Evolutionary conservation across 2,329 filamentous ascomycete genomes (phyloP).

Genomic region (Periconia digitata): DNA sequence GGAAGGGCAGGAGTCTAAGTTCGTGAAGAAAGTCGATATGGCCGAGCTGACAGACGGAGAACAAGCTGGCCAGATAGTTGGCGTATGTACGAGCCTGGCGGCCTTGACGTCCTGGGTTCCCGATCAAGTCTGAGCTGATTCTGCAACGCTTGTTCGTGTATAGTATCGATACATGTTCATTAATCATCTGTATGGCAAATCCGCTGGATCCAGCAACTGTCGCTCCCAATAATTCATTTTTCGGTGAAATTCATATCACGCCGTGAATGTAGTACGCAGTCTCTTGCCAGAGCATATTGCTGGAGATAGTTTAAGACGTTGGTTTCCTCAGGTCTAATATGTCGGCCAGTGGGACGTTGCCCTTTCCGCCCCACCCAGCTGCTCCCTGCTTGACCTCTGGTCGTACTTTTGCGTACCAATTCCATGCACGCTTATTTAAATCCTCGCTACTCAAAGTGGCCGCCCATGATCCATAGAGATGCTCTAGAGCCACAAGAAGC

Average conservation of each 20-base stretch:
- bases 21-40: not conserved
- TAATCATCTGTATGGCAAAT: too few species aligned
- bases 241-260: too few species aligned
- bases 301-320: not conserved
- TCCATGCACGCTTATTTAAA: constrained; percentile 75
- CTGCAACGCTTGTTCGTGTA: too few species aligned
- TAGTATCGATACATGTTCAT: too few species aligned
- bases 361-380: constrained; percentile 83
- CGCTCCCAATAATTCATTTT: too few species aligned
- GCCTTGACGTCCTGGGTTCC: constrained; percentile 1
- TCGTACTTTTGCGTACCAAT: constrained; percentile 76
- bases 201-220: too few species aligned
- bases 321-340: constrained; percentile 50
- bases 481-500: constrained; percentile 69
- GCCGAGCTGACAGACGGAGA: not conserved
- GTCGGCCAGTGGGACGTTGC: constrained; percentile 64
- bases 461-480: constrained; percentile 75
- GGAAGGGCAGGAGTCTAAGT: not conserved
- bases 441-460: constrained; percentile 64
- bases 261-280: too few species aligned
- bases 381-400: constrained; percentile 75
- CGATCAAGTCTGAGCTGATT: too few species aligned
- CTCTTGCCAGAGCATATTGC: too few species aligned
- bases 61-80: not conserved
- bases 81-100: constrained; percentile 3